A percentile compares a stretch with the other conserved stretches of the same genome.
These are phyloP conservation scores for Fraxinus sp. DNA, from an alignment of 305 asterid species.

Conservation along the genomic window DNA sequence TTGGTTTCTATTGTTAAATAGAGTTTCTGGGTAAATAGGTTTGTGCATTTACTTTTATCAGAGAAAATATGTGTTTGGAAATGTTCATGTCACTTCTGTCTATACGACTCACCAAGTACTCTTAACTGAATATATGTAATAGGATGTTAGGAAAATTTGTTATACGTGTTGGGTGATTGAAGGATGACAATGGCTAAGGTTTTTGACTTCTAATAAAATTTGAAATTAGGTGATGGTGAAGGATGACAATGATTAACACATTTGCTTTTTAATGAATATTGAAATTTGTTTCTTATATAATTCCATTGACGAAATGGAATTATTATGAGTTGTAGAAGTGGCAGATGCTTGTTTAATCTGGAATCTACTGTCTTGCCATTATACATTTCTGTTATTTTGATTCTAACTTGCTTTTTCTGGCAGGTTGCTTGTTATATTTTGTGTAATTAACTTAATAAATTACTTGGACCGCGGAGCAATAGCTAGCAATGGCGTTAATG, in stretches of 20 bases:
- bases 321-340: background rate
- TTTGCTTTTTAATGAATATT: background rate
- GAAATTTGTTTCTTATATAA: background rate
- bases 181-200: background rate
- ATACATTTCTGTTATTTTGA: background rate
- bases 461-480: constrained; percentile 85
- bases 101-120: background rate
- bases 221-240: background rate
- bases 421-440: constrained; percentile 80
- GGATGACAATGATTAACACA: constrained; percentile 13
- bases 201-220: background rate
- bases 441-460: constrained; percentile 69
- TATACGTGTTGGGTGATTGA: background rate
- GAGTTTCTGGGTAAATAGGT: background rate
- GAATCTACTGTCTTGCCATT: constrained; percentile 5
- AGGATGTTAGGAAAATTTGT: constrained; percentile 4
- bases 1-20: background rate
- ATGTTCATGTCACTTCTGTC: background rate
- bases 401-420: constrained; percentile 2
- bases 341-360: background rate
- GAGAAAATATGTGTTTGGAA: background rate
- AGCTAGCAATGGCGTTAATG: constrained; percentile 91
- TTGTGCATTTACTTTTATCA: background rate
- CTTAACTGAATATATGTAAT: background rate
- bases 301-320: background rate